Base-by-base conservation (phyloP, 2,329 filamentous ascomycete genomes). In the Alternaria viburni region DNA sequence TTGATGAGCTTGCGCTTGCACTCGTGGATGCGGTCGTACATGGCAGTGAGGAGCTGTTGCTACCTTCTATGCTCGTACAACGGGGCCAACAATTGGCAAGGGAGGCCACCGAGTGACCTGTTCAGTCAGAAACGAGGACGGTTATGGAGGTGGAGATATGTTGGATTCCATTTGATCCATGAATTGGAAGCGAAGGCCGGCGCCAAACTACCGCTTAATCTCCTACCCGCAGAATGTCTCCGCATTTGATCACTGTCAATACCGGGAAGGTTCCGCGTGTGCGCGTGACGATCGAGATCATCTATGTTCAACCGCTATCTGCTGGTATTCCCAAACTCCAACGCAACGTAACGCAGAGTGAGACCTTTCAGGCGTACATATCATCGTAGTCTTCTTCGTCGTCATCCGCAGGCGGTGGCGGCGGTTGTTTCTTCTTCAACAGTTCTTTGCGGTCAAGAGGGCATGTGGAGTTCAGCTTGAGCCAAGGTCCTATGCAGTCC, bases 401-500 rank as follows among this genome's bases (percentile, higher is more conserved):
- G 64, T 87, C 81, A 70, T 86, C 79, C 69, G 81, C 78, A 81
- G 86, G 76, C 78, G 81, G 75, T 15, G 73, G 71, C 1, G 74
- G 77, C 15, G 77, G 72, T 56, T 77, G 83, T 78, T 79, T 86
- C 67, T 77, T 83, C 79, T 88, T 88, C 17, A 86, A 80, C 62
- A 90, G 81, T 74, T 86, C 85, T 72, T 85, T 83, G 54, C 88
- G 83, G 73, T 90, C 88, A 51, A 90, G 80, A 17, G 88, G 88
- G 78, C 88, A 90, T 19, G 88, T 90, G 9, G 87, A 86, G 66
- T 89, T 86, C 59, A 90, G 80, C 67, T 89, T 85, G 66, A 90
- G 77, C 88, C 88, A 90, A 0, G 88, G 88, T 61, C 84, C 79
- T 64, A 90, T 87, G 76, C 88, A 90, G 70, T 90, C 88, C 25